Percentiles rank a stretch among this genome's conserved stretches.
phyloP scores from a whole-genome alignment of 129 eudicot species.

The Smallanthus sonchifolius region DNA sequence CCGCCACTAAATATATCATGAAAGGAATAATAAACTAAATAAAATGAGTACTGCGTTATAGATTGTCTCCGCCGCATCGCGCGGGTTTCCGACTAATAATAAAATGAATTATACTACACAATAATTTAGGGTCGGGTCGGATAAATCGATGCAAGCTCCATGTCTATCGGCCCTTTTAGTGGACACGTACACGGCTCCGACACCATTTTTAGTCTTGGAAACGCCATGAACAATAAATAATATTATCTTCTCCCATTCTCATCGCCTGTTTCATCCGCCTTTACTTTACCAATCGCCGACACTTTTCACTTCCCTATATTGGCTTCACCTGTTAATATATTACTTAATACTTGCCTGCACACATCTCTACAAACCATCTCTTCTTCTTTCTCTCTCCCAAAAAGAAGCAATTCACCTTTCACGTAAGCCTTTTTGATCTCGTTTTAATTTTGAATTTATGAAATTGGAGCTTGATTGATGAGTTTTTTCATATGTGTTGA shows the following conservation, averaged over 20 bases:
- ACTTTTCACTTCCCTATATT: conserved; percentile 63
- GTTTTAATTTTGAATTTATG: background rate
- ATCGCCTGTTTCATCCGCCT: conserved; percentile 22
- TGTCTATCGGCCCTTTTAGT: conserved; percentile 16
- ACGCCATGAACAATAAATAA: conserved; percentile 6
- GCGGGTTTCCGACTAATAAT: too few species aligned
- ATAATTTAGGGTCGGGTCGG: background rate
- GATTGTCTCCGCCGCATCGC: too few species aligned
- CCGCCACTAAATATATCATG: too few species aligned
- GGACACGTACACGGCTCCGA: conserved; percentile 11
- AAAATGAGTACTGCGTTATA: too few species aligned
- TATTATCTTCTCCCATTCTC: conserved; percentile 19
- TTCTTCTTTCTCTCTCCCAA: conserved; percentile 17
- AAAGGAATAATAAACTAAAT: too few species aligned
- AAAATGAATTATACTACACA: background rate
- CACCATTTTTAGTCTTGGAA: conserved; percentile 1
- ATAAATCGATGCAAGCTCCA: conserved; percentile 19
- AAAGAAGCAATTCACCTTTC: background rate
- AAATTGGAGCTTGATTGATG: background rate
- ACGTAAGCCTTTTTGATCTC: background rate
- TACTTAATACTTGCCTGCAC: conserved; percentile 17
- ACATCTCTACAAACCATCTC: conserved; percentile 19
- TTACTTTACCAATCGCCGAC: conserved; percentile 51
- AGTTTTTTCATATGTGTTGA: background rate
- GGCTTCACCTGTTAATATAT: conserved; percentile 1